Evolutionary conservation across 2,329 filamentous ascomycete species (phyloP).

Genomic region (Colletotrichum lini): DNA sequence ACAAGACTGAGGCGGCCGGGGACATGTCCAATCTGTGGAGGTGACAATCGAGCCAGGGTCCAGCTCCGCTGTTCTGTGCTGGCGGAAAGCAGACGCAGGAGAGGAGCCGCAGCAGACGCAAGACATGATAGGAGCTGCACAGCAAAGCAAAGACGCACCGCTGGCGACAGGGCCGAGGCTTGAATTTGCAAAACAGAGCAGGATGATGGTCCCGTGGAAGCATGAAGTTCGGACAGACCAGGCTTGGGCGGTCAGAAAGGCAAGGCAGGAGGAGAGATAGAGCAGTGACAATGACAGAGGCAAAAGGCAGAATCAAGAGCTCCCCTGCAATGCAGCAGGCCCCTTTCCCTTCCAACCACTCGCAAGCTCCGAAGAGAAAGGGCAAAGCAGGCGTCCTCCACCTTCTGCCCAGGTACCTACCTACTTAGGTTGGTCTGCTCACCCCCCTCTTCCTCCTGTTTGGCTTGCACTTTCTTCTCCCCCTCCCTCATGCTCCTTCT

Average conservation of each 20-base stretch:
- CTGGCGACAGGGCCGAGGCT: background rate
- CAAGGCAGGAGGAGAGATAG: background rate
- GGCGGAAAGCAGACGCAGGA: slow-evolving; percentile 4
- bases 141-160: background rate
- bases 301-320: slow-evolving; percentile 22
- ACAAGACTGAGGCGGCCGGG: slow-evolving; percentile 4
- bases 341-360: slow-evolving; percentile 32
- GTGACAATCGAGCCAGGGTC: slow-evolving; percentile 26
- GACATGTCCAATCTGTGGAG: slow-evolving; percentile 14
- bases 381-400: slow-evolving; percentile 18
- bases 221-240: slow-evolving; percentile 1
- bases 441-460: slow-evolving; percentile 6
- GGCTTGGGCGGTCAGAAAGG: slow-evolving; percentile 8
- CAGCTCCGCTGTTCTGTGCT: slow-evolving; percentile 21
- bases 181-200: background rate
- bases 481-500: background rate
- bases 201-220: background rate
- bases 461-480: slow-evolving; percentile 5
- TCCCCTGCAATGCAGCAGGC: slow-evolving; percentile 20
- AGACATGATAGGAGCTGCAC: background rate
- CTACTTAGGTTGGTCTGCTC: background rate
- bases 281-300: slow-evolving; percentile 8
- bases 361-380: slow-evolving; percentile 39
- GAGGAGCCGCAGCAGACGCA: slow-evolving; percentile 2
- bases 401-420: background rate